A percentile compares a stretch with the other conserved stretches of the same genome.
Evolutionary conservation across 495 filamentous ascomycete species (phyloP).

Genomic region (Talaromyces liani): DNA sequence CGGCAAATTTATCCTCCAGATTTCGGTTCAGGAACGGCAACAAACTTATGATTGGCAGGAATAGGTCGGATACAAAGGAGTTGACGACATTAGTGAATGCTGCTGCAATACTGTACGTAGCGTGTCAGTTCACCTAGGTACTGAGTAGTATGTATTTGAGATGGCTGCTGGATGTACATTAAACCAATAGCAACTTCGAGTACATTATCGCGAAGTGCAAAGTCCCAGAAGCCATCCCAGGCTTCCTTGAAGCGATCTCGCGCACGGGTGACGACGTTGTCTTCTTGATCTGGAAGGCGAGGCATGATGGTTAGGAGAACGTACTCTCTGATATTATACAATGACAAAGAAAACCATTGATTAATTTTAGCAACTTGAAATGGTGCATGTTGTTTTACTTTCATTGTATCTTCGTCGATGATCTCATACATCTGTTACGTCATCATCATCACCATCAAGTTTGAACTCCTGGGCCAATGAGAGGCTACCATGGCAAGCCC

Average conservation of each 20-base stretch:
- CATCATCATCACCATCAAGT: neutral
- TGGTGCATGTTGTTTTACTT: neutral
- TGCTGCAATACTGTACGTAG: conserved; percentile 41
- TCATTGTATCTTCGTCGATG: neutral
- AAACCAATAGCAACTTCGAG: conserved; percentile 59
- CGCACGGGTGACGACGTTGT: conserved; percentile 8
- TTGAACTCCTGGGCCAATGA: neutral
- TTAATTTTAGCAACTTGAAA: neutral
- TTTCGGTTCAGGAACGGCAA: conserved; percentile 55
- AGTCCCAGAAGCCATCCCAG: conserved; percentile 51
- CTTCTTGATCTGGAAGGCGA: neutral
- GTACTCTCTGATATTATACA: neutral
- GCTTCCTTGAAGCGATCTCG: conserved; percentile 19
- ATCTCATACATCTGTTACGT: neutral
- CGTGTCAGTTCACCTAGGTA: neutral
- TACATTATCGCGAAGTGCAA: conserved; percentile 57
- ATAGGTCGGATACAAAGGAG: conserved; percentile 56
- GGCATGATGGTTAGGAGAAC: neutral
- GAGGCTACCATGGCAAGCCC: neutral
- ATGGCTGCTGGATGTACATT: conserved; percentile 32
- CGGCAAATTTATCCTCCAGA: conserved; percentile 60
- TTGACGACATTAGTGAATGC: conserved; percentile 58
- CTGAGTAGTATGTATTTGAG: no score
- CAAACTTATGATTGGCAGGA: conserved; percentile 54
- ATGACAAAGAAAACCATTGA: neutral